These are phyloP conservation scores for Sugiyamaella paludigena DNA, from an alignment of 1,139 yeast genomes.

Conservation along the genomic window DNA sequence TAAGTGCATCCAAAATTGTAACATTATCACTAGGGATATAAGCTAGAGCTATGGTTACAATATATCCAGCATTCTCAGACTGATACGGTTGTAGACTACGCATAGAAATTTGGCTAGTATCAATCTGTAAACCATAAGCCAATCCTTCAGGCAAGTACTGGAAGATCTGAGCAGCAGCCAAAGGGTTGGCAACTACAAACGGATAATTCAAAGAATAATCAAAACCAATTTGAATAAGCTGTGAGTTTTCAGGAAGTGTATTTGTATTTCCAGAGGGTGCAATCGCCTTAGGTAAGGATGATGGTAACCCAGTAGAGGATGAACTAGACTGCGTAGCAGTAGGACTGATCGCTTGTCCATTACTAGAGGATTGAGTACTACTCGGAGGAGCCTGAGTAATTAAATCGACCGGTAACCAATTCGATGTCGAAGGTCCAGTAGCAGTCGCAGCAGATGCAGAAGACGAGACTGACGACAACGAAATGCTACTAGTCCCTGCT, in stretches of 20 bases:
- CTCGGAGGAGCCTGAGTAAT: constrained; percentile 31
- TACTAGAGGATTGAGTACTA: constrained; percentile 13
- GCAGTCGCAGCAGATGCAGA: constrained; percentile 14
- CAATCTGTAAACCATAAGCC: constrained; percentile 37
- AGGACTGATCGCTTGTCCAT: constrained; percentile 16
- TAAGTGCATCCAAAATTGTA: constrained; percentile 28
- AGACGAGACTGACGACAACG: no score
- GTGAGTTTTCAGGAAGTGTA: constrained; percentile 32
- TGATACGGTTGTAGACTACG: constrained; percentile 39
- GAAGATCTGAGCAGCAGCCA: constrained; percentile 46
- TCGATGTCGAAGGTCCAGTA: constrained; percentile 24
- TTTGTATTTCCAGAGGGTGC: constrained; percentile 38
- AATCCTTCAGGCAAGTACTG: constrained; percentile 42
- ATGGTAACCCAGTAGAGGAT: constrained; percentile 28
- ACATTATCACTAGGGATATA: constrained; percentile 38
- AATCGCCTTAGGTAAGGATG: constrained; percentile 40
- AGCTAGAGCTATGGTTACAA: constrained; percentile 41
- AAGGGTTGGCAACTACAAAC: constrained; percentile 41
- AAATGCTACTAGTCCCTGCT: constrained; percentile 8
- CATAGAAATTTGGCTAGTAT: constrained; percentile 33
- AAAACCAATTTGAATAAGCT: constrained; percentile 42
- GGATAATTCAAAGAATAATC: constrained; percentile 42
- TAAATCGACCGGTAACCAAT: constrained; percentile 37
- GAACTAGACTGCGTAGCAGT: constrained; percentile 22
- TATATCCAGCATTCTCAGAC: constrained; percentile 33